Base-by-base conservation (phyloP, 2,329 filamentous ascomycete species). In the Chaetomiaceae sp. region DNA sequence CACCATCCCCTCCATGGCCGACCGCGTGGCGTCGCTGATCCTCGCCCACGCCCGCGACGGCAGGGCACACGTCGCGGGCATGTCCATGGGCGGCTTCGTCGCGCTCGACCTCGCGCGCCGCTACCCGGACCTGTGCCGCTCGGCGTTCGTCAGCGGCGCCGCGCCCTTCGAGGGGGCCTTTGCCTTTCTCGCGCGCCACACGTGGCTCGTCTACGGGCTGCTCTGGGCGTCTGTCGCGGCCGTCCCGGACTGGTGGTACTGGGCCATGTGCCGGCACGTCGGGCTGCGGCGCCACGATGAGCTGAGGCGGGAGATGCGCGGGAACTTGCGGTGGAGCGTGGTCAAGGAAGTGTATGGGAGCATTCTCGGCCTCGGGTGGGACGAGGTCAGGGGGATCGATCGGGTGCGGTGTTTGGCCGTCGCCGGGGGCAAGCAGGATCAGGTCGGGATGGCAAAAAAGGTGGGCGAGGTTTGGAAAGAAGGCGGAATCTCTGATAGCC, bases 71-170 rank as follows among this genome's bases (percentile, higher is more conserved):
- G 40, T 74, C 27, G 69, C 71, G 29, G 71, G 71, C 3, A 40
- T 74, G 20, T 75, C 71, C 2, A 69, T 71, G 48, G 71, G 71
- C 10, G 71, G 70, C 1, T 74, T 66, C 50, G 53, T 72, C 1
- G 61, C 62, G 29, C 58, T 69, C 53, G 62, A 65, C n/a, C 56
- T 73, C 5, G 64, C 66, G 25, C 60, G 60, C 32, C 59, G 64
- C 16, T 61, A 70, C 47, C 69, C 71, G 0, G 65, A 67, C 11
- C 58, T 73, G 5, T 68, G 71, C 13, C 48, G 57, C 20, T 63
- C 61, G 51, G 59, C 63, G 29, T 59, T 67, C 21, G 53, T 63
- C 18, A 51, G 53, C 11, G 60, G 61, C 9, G 36, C 36, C 9
- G 18, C 36, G 36, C 36, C 36, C 16, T 6, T 38, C 11, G 36